These are phyloP conservation scores for Fraxinus ornus DNA, from an alignment of 305 asterid genomes.

Conservation along the genomic window DNA sequence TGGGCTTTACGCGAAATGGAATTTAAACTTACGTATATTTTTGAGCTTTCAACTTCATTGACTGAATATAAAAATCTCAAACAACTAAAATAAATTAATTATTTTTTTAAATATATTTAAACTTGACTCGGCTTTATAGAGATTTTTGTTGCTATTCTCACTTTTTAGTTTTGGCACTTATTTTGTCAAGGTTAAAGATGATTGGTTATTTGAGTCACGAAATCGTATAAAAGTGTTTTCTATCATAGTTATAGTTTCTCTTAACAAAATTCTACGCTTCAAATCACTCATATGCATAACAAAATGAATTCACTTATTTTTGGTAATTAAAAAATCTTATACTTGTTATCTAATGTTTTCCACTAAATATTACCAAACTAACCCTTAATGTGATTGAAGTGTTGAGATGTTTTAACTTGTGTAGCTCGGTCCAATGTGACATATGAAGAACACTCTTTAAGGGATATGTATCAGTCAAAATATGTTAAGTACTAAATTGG, in stretches of 20 bases:
- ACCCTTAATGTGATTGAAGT: background rate
- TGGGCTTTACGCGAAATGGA: background rate
- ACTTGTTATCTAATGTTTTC: too few species aligned
- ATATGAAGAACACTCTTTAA: too few species aligned
- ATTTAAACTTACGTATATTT: background rate
- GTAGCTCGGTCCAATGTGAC: background rate
- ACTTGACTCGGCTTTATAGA: background rate
- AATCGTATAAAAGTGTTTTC: background rate
- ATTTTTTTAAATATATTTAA: too few species aligned
- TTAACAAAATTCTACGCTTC: too few species aligned
- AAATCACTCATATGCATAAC: background rate
- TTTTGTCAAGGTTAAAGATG: too few species aligned
- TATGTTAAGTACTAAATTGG: too few species aligned
- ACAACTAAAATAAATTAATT: background rate
- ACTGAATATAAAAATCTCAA: background rate
- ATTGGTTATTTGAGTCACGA: background rate
- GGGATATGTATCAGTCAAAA: too few species aligned
- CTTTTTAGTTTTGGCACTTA: background rate
- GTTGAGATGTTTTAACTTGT: background rate
- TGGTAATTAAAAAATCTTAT: background rate
- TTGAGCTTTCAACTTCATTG: background rate
- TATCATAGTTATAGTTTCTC: background rate
- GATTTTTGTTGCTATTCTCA: background rate
- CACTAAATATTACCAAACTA: too few species aligned
- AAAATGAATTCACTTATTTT: background rate